Conservation (phyloP, 768 basidiomycete genomes). For the Kwoniella shandongensis region DNA sequence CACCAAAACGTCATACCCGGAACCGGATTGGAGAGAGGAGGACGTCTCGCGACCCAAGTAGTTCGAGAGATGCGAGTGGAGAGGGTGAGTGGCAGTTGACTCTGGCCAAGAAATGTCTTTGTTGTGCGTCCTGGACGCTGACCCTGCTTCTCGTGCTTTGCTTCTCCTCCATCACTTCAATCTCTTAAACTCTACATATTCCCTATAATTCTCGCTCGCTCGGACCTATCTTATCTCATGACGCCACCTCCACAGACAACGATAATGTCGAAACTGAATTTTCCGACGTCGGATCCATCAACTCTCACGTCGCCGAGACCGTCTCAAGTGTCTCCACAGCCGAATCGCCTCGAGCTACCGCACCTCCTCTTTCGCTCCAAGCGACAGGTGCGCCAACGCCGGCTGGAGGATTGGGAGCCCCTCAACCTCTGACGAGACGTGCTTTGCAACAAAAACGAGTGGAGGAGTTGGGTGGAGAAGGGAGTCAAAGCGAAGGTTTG, state of each 20-base stretch:
- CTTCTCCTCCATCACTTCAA: no score
- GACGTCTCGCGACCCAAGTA: slow-evolving; percentile 31
- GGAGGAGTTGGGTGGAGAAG: slow-evolving; percentile 39
- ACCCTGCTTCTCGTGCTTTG: no score
- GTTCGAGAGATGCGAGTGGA: slow-evolving; percentile 53
- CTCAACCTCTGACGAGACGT: slow-evolving; percentile 7
- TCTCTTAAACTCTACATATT: no score
- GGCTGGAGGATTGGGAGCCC: background rate
- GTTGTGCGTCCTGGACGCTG: no score
- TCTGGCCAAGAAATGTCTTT: no score
- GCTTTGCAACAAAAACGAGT: slow-evolving; percentile 23
- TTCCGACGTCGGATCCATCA: slow-evolving; percentile 45
- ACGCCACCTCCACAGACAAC: slow-evolving; percentile 14
- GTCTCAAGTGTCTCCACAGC: slow-evolving; percentile 17
- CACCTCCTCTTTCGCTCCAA: background rate
- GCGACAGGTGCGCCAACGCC: background rate
- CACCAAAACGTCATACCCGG: slow-evolving; percentile 26
- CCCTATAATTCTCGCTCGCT: no score
- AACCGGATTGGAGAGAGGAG: slow-evolving; percentile 33
- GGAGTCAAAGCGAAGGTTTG: slow-evolving; percentile 43
- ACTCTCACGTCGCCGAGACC: slow-evolving; percentile 26
- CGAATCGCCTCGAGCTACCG: slow-evolving; percentile 20
- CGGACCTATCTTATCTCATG: no score
- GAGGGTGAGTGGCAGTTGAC: slow-evolving; percentile 48
- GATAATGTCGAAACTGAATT: slow-evolving; percentile 27